Evolutionary conservation across 2,329 filamentous ascomycete genomes (phyloP).

Genomic region (Diaporthe velutina): DNA sequence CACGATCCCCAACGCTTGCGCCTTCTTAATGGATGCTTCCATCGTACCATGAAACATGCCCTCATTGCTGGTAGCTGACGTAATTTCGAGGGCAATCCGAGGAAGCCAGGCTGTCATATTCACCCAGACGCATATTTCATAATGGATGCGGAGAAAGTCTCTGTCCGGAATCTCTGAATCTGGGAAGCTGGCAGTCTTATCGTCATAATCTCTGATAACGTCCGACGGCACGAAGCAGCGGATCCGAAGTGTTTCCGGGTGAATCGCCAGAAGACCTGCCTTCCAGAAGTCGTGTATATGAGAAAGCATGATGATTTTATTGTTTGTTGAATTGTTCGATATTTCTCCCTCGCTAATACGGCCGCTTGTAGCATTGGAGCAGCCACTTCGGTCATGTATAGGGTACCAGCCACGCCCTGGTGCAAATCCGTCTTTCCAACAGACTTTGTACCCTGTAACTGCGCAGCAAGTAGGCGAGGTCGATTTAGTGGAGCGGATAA

Average conservation of each 20-base stretch:
- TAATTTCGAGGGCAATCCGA: neutral
- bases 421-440: neutral
- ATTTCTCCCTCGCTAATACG: accelerated
- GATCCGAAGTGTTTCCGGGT: neutral
- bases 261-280: neutral
- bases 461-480: neutral
- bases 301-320: neutral
- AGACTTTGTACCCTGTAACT: neutral
- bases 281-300: neutral
- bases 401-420: neutral
- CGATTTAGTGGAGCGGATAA: too few relatives aligned
- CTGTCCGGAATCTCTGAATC: neutral
- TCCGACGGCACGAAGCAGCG: conserved; percentile 13
- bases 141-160: neutral
- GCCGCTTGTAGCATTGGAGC: neutral
- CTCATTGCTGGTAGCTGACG: neutral
- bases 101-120: neutral
- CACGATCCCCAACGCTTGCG: neutral
- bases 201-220: neutral
- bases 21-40: neutral
- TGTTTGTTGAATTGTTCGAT: neutral
- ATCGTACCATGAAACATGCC: neutral
- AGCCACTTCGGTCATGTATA: neutral
- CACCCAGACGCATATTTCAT: neutral
- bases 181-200: neutral